A percentile compares a stretch with the other conserved stretches of the same genome.
Evolutionary conservation across 2,329 filamentous ascomycete genomes (phyloP).

Genomic region (Penicillium sp.): DNA sequence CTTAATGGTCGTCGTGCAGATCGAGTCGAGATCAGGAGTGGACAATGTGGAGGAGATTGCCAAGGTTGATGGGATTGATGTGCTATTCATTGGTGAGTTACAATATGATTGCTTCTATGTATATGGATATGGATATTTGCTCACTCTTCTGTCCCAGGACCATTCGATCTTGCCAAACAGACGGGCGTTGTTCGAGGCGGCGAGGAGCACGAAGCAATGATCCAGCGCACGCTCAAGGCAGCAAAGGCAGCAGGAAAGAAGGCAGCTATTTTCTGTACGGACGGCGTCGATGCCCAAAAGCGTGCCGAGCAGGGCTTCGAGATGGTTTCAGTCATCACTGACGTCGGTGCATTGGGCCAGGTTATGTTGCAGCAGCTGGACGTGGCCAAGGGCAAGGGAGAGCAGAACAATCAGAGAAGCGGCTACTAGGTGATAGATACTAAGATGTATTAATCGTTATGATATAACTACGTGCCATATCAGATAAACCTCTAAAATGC

Average conservation of each 20-base stretch:
- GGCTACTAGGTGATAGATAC: slow-evolving; percentile 14
- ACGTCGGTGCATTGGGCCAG: slow-evolving; percentile 30
- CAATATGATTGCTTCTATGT: neutral
- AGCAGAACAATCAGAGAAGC: slow-evolving; percentile 11
- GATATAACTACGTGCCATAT: neutral
- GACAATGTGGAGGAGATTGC: slow-evolving; percentile 43
- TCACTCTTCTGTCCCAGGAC: slow-evolving; percentile 16
- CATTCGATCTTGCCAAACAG: slow-evolving; percentile 37
- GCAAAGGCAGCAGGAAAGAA: slow-evolving; percentile 35
- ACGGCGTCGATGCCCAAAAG: slow-evolving; percentile 31
- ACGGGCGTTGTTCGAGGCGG: slow-evolving; percentile 33
- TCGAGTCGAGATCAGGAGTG: slow-evolving; percentile 40
- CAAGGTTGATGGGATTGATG: slow-evolving; percentile 38
- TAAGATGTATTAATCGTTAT: neutral
- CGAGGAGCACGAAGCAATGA: slow-evolving; percentile 38
- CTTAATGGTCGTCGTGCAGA: slow-evolving; percentile 48
- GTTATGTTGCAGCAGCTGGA: slow-evolving; percentile 32
- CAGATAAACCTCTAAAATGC: neutral
- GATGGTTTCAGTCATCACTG: slow-evolving; percentile 39
- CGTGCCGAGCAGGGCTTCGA: slow-evolving; percentile 37
- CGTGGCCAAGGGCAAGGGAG: slow-evolving; percentile 24
- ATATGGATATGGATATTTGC: neutral
- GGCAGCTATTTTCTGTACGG: slow-evolving; percentile 41
- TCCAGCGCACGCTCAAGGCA: slow-evolving; percentile 32
- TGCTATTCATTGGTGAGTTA: slow-evolving; percentile 35